phyloP scores from a whole-genome alignment of 1,139 yeast genomes.

The Yamadazyma membranifaciens region DNA sequence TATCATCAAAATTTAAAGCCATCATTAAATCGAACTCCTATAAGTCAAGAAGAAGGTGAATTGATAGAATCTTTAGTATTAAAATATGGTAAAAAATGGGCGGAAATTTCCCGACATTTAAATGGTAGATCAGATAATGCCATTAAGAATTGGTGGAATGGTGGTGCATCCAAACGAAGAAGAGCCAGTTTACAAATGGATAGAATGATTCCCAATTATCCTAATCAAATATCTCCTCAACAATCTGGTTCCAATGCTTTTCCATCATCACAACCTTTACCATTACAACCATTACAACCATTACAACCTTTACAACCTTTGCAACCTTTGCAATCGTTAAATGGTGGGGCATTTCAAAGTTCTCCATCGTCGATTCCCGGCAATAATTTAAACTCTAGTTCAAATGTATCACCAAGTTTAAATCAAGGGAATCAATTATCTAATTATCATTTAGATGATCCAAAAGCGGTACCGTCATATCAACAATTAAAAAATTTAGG shows the following conservation, averaged over 20 bases:
- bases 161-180: slow-evolving; percentile 80
- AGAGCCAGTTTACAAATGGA: slow-evolving; percentile 36
- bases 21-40: slow-evolving; percentile 75
- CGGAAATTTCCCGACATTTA: slow-evolving; percentile 85
- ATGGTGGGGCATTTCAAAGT: background rate
- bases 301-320: too few species aligned
- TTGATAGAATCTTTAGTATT: slow-evolving; percentile 77
- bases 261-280: too few species aligned
- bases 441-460: slow-evolving; percentile 1
- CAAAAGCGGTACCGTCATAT: background rate
- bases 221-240: slow-evolving; percentile 2
- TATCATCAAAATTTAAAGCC: slow-evolving; percentile 93
- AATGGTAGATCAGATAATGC: slow-evolving; percentile 89
- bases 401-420: background rate
- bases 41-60: slow-evolving; percentile 80
- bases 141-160: slow-evolving; percentile 96
- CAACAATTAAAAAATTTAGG: background rate
- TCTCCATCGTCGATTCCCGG: background rate
- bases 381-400: background rate
- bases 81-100: slow-evolving; percentile 89
- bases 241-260: slow-evolving; percentile 2
- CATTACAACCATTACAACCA: background rate
- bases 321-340: background rate
- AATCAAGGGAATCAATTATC: background rate
- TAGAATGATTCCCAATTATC: slow-evolving; percentile 1